These are phyloP conservation scores for Hanseniaspora nectarophila DNA, from an alignment of 805 yeast genomes.

Conservation along the genomic window DNA sequence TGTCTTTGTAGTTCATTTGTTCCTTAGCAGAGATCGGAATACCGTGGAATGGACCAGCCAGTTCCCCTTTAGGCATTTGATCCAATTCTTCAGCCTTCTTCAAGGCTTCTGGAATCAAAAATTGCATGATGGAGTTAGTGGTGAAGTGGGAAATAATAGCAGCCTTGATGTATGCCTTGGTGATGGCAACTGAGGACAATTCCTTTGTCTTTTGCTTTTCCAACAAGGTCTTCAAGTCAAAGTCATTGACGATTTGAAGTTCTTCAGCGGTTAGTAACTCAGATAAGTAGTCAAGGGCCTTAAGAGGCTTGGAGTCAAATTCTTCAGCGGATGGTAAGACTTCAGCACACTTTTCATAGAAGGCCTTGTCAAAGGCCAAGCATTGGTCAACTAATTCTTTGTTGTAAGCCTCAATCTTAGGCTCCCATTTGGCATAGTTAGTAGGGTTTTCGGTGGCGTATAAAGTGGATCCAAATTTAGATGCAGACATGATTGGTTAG, in stretches of 20 bases:
- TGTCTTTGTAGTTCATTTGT: slow-evolving; percentile 44
- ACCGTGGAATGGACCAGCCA: slow-evolving; percentile 59
- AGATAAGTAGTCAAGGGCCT: slow-evolving; percentile 18
- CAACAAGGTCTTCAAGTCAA: slow-evolving; percentile 33
- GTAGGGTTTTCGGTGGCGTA: slow-evolving; percentile 16
- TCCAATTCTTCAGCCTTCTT: slow-evolving; percentile 46
- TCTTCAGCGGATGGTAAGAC: slow-evolving; percentile 19
- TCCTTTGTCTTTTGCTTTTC: slow-evolving; percentile 37
- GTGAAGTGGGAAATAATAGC: slow-evolving; percentile 55
- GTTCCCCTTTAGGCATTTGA: slow-evolving; percentile 36
- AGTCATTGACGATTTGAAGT: slow-evolving; percentile 33
- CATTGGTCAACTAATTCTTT: slow-evolving; percentile 20
- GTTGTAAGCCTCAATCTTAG: slow-evolving; percentile 21
- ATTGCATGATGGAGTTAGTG: slow-evolving; percentile 48
- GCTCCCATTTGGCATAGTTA: slow-evolving; percentile 16
- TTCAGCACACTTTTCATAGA: slow-evolving; percentile 18
- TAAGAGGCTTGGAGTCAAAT: slow-evolving; percentile 21
- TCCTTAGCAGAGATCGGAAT: slow-evolving; percentile 59
- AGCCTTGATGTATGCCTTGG: slow-evolving; percentile 52
- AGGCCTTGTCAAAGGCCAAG: slow-evolving; percentile 20
- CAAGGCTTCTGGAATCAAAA: slow-evolving; percentile 54
- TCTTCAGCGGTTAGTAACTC: slow-evolving; percentile 28
- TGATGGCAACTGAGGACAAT: slow-evolving; percentile 39
- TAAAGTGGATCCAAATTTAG: slow-evolving; percentile 11
- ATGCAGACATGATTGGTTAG: neutral